Percentiles rank a stretch among this genome's conserved stretches.
Conservation (phyloP, 1,284 basidiomycete species). For the Laetiporus sulphureus region DNA sequence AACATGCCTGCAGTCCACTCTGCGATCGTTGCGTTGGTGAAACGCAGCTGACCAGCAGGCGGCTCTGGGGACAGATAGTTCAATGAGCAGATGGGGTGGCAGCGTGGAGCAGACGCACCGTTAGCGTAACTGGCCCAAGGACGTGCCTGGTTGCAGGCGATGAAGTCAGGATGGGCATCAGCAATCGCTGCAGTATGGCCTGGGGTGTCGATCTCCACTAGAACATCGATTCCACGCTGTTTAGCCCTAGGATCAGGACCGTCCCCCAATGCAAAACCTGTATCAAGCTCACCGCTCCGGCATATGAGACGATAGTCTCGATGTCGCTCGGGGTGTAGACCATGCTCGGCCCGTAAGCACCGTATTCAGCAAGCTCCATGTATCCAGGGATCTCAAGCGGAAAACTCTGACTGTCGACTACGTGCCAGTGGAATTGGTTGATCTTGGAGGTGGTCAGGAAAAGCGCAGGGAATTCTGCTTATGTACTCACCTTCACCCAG, state of each 20-base stretch:
- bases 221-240: conserved; percentile 75
- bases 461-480: background rate
- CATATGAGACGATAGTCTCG: conserved; percentile 60
- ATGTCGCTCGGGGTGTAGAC: conserved; percentile 63
- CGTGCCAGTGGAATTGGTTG: conserved; percentile 78
- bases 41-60: conserved; percentile 75
- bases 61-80: conserved; percentile 42
- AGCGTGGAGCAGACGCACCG: conserved; percentile 29
- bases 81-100: too few relatives aligned
- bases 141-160: conserved; percentile 61
- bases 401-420: conserved; percentile 73
- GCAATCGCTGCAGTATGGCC: conserved; percentile 73
- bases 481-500: conserved; percentile 65
- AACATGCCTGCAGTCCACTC: conserved; percentile 44
- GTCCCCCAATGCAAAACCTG: too few relatives aligned
- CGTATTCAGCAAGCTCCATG: conserved; percentile 53
- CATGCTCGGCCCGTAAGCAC: conserved; percentile 57
- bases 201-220: conserved; percentile 68
- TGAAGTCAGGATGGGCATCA: conserved; percentile 59
- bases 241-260: too few relatives aligned
- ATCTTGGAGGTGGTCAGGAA: conserved; percentile 32
- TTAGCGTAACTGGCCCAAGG: conserved; percentile 64
- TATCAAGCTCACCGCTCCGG: conserved; percentile 57
- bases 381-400: conserved; percentile 62
- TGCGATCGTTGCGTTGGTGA: conserved; percentile 39